Conservation (phyloP, 495 filamentous ascomycete species). For the Tuber calosporum region DNA sequence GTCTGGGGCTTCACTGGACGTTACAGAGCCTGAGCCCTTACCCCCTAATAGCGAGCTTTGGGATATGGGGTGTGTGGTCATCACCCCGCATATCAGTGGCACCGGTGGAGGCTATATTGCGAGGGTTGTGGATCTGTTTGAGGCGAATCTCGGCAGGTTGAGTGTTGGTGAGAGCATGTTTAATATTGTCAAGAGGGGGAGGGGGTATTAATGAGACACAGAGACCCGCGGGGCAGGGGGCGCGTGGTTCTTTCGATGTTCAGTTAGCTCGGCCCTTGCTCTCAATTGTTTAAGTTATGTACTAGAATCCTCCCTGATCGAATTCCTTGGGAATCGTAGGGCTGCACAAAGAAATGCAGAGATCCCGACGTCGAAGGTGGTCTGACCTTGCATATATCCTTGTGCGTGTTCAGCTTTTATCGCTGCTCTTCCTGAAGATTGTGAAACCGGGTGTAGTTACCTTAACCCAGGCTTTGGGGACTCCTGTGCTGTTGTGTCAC, state of each 20-base stretch:
- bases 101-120: constrained; percentile 53
- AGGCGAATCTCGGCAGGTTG: constrained; percentile 55
- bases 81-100: constrained; percentile 76
- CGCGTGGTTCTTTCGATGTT: neutral
- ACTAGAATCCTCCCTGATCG: neutral
- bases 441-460: neutral
- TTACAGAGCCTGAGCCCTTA: constrained; percentile 79
- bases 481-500: neutral
- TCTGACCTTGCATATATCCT: neutral
- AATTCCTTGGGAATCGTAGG: neutral
- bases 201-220: constrained; percentile 50
- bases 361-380: neutral
- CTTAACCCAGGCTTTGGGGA: neutral
- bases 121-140: constrained; percentile 55
- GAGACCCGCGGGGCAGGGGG: neutral
- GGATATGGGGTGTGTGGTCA: constrained; percentile 62
- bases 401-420: neutral
- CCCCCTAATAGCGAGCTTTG: constrained; percentile 63
- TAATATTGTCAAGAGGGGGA: constrained; percentile 60
- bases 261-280: no score
- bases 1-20: constrained; percentile 71
- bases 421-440: neutral
- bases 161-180: constrained; percentile 56
- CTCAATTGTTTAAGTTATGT: neutral
- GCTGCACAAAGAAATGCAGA: neutral